Base-by-base conservation (phyloP, 768 basidiomycete genomes). In the Suillus brevipes region DNA sequence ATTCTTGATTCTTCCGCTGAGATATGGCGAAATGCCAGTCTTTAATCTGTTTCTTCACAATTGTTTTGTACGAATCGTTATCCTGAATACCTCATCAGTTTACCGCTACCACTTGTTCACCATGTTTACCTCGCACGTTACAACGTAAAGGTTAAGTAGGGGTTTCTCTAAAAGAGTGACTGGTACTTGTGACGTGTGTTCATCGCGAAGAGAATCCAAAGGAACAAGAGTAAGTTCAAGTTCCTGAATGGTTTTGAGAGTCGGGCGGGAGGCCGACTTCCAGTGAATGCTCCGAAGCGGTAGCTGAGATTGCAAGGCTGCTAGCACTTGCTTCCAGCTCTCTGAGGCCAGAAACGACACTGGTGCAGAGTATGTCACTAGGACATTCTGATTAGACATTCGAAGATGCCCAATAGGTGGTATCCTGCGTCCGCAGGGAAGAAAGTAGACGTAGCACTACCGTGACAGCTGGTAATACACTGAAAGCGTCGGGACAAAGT, bases 281-380 rank as follows among this genome's bases (percentile, higher is more conserved):
- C 97, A 98, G 76, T 98, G 94, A 34, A 99, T 85, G 77, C 90
- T 96, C 60, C 90, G 87, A 61, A 99, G 81, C 0, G 97, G 97
- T 7, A 93, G 77, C 69, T 91, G 92, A 1, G 87, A 83, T n/a
- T 81, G 75, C 40, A 95, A 78, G 4, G 89, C 85, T 20, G 80
- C 76, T 66, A 86, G 81, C 34, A 92, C 83, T 73, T 91, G 89
- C 65, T 80, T 84, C 88, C 92, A 94, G 71, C 84, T 87, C 45
- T 87, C 85, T 1, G 93, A 91, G 8, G 86, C 80, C 28, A 90
- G 80, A 70, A 90, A 88, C 40, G 84, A 74, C 23, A 82, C 83
- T 8, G 89, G 81, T 3, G 88, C 86, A 36, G 89, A 81, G 69
- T 88, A 92, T 4, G 92, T 89, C 67, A 89, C 83, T 56, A 89